These are phyloP conservation scores for Rhazya stricta DNA, from an alignment of 257 asterid genomes.

Conservation along the genomic window DNA sequence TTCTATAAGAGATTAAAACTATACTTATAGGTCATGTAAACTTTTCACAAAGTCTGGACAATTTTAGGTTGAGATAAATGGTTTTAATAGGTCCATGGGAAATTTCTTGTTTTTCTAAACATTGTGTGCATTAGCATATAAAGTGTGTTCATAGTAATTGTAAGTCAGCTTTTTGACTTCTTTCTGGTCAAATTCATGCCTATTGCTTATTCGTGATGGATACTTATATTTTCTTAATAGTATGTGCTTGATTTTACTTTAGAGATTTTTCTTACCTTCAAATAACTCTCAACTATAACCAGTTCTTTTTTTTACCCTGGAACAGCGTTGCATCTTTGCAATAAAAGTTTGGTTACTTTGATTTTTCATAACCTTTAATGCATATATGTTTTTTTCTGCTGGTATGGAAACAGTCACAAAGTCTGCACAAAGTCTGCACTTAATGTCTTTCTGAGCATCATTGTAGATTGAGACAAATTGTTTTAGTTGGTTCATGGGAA, in stretches of 20 bases:
- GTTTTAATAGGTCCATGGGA: background rate
- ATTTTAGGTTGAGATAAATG: background rate
- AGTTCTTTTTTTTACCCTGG: background rate
- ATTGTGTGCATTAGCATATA: background rate
- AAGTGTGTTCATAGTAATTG: background rate
- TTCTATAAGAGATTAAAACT: background rate
- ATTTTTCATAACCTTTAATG: background rate
- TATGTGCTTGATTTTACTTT: background rate
- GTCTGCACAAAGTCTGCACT: background rate
- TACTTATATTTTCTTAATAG: background rate
- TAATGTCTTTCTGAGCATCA: background rate
- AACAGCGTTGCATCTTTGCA: background rate
- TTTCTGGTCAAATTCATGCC: background rate
- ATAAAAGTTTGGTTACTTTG: background rate
- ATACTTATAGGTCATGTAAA: too few relatives aligned
- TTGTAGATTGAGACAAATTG: background rate
- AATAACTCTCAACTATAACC: background rate
- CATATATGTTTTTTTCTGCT: constrained; percentile 19
- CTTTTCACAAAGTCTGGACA: background rate
- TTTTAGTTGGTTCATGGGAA: background rate
- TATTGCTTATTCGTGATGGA: background rate
- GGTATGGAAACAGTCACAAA: constrained; percentile 73
- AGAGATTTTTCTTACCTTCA: background rate
- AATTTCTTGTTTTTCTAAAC: background rate
- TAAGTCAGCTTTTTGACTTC: background rate